These are phyloP conservation scores for Candida stauntonica DNA, from an alignment of 805 yeast species.

Conservation along the genomic window DNA sequence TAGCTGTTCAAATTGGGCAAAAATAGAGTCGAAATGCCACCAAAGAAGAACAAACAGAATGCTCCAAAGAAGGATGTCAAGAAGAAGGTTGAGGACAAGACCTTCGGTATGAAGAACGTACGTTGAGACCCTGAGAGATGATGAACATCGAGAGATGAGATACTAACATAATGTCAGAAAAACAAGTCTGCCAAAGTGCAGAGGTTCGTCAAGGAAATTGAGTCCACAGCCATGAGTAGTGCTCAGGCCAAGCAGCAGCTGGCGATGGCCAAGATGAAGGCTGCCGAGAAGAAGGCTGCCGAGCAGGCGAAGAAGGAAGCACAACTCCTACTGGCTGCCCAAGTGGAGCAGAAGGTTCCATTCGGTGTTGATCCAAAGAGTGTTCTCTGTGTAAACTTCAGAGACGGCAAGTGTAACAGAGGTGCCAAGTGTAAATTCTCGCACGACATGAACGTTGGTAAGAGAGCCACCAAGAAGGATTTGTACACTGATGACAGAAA, in stretches of 20 bases:
- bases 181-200: constrained; percentile 93
- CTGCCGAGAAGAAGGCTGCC: constrained; percentile 83
- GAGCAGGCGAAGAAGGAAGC: constrained; percentile 90
- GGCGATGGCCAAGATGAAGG: constrained; percentile 63
- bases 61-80: constrained; percentile 49
- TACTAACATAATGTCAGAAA: constrained; percentile 40
- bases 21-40: constrained; percentile 76
- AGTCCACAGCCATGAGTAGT: constrained; percentile 47
- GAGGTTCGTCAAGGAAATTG: constrained; percentile 62
- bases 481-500: constrained; percentile 83
- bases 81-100: constrained; percentile 78
- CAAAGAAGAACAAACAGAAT: constrained; percentile 62
- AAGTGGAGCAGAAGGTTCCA: constrained; percentile 81
- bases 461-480: constrained; percentile 87
- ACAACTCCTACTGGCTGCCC: constrained; percentile 63
- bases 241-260: constrained; percentile 64
- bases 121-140: constrained; percentile 3
- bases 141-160: constrained; percentile 1
- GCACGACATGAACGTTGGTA: constrained; percentile 80
- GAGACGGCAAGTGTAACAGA: constrained; percentile 78
- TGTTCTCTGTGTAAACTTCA: constrained; percentile 85
- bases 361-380: constrained; percentile 98
- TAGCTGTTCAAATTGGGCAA: too few species aligned
- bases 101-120: constrained; percentile 86
- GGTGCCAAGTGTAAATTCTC: constrained; percentile 86